Percentiles rank a stretch among this genome's conserved stretches.
These are phyloP conservation scores for Metarhizium album DNA, from an alignment of 2,329 filamentous ascomycete genomes.

Conservation along the genomic window DNA sequence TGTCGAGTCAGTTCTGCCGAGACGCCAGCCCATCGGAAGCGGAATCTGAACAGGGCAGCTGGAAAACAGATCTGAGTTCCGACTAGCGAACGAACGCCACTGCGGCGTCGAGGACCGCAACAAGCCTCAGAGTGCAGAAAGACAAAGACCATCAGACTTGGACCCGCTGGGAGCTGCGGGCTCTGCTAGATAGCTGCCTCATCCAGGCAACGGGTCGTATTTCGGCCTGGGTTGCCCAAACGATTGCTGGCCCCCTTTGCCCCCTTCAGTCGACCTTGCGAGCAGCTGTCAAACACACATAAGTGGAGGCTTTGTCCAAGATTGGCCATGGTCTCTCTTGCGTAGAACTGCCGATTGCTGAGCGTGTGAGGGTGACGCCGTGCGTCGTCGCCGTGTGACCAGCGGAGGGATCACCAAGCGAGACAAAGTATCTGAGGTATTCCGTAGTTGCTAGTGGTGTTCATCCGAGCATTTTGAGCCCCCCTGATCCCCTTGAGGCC, in stretches of 20 bases:
- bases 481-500: no score
- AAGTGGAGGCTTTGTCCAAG: neutral
- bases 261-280: constrained; percentile 25
- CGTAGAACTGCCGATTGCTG: neutral
- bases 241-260: constrained; percentile 12
- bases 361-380: no score
- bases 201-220: neutral
- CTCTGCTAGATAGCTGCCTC: neutral
- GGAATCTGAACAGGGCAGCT: neutral
- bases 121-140: neutral
- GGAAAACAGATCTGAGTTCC: neutral
- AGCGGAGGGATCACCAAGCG: neutral
- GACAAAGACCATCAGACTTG: neutral
- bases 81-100: neutral
- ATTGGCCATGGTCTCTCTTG: neutral
- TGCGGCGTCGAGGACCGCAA: neutral
- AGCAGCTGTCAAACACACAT: constrained; percentile 10
- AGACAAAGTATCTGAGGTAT: no score
- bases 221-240: neutral
- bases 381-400: no score
- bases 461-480: neutral
- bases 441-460: neutral
- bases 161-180: neutral
- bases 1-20: neutral
- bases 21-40: neutral